phyloP scores from a whole-genome alignment of 228 moss, liverwort and hornwort species.

The Sphagnum magellanicum region DNA sequence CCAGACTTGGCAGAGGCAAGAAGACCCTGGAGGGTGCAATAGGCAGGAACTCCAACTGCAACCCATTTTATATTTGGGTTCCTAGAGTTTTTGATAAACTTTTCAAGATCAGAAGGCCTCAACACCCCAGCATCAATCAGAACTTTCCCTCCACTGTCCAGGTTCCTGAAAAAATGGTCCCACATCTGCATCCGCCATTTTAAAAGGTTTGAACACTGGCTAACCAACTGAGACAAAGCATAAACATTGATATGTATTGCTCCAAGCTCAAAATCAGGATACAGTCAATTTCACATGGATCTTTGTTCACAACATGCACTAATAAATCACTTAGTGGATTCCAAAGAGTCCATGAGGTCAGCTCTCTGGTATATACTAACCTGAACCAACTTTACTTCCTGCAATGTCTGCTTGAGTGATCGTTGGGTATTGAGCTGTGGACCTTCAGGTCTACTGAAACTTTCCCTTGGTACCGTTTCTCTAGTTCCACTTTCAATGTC shows the following conservation, averaged over 20 bases:
- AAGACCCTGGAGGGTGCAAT: constrained; percentile 40
- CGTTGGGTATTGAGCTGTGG: constrained; percentile 34
- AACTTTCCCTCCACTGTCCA: constrained; percentile 44
- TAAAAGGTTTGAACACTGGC: not conserved
- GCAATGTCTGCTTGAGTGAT: constrained; percentile 54
- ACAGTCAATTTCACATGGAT: no score
- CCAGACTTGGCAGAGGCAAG: constrained; percentile 56
- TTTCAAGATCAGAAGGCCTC: constrained; percentile 40
- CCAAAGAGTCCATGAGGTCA: no score
- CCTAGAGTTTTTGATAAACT: constrained; percentile 41
- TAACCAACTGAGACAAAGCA: not conserved
- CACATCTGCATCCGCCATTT: constrained; percentile 45
- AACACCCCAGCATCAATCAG: constrained; percentile 49
- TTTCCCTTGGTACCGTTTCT: not conserved
- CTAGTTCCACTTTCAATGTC: no score
- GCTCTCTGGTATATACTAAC: constrained; percentile 15
- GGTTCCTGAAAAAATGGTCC: constrained; percentile 55
- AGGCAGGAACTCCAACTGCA: constrained; percentile 59
- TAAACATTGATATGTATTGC: not conserved
- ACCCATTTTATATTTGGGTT: constrained; percentile 54
- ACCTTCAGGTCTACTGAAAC: constrained; percentile 17
- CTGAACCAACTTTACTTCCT: constrained; percentile 76
- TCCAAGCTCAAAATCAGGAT: not conserved
- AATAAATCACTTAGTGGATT: no score
- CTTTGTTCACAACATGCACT: no score